phyloP scores from a whole-genome alignment of 768 basidiomycete species.

The Mrakia gelida region DNA sequence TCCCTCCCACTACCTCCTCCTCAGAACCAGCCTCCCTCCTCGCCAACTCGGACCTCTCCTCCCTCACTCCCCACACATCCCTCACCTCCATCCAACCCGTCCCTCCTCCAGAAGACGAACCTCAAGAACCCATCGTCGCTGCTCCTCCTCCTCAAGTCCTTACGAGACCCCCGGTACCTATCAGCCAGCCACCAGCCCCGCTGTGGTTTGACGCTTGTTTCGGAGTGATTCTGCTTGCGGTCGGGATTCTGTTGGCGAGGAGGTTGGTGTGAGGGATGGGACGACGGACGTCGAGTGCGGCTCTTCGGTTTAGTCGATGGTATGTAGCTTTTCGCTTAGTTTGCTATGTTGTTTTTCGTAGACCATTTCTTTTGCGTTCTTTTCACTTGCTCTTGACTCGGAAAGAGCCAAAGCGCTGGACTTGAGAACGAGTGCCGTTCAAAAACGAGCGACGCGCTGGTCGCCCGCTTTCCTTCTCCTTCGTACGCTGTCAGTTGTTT shows the following conservation, averaged over 20 bases:
- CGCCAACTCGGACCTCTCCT: neutral
- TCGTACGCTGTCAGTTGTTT: no score
- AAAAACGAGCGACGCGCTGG: no score
- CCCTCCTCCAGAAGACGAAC: neutral
- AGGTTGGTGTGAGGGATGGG: neutral
- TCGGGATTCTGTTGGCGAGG: conserved; percentile 21
- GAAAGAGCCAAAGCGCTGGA: no score
- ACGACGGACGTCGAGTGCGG: no score
- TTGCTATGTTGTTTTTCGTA: no score
- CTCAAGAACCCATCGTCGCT: neutral
- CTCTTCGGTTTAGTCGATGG: no score
- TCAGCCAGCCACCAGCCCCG: conserved; percentile 5
- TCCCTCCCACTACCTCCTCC: neutral
- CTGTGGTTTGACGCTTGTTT: conserved; percentile 19
- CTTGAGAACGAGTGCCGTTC: no score
- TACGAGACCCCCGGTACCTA: neutral
- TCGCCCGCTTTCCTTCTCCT: no score
- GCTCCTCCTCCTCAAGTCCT: neutral
- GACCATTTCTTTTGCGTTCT: no score
- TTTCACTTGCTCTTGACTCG: no score
- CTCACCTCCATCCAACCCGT: neutral
- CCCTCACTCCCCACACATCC: neutral
- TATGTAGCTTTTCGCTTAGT: no score
- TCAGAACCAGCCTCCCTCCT: neutral
- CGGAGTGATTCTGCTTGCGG: neutral